A percentile compares a stretch with the other conserved stretches of the same genome.
Conservation (phyloP, 176 grass and related monocot species). For the Aechmea fasciata region DNA sequence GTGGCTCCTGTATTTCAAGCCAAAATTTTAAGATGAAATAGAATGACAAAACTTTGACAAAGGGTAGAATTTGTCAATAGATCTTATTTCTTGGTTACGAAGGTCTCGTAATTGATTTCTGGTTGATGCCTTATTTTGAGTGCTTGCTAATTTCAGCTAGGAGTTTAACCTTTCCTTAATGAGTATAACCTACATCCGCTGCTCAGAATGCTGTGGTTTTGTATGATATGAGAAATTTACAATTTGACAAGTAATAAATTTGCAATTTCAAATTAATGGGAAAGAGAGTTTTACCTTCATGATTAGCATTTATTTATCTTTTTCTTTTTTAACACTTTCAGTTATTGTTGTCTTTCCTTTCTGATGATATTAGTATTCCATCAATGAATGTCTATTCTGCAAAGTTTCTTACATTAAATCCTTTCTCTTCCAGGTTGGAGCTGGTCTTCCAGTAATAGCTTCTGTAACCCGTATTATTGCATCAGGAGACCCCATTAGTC, state of each 20-base stretch:
- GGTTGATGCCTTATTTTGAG: too few relatives aligned
- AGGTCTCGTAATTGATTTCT: too few relatives aligned
- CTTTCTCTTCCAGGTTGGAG: conserved; percentile 64
- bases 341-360: background rate
- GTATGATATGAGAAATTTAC: background rate
- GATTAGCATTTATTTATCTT: background rate
- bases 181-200: too few relatives aligned
- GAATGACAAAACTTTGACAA: too few relatives aligned
- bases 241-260: background rate
- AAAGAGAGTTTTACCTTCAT: background rate
- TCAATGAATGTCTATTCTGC: background rate
- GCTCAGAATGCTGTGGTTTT: too few relatives aligned
- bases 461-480: conserved; percentile 59
- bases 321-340: background rate
- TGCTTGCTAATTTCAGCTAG: too few relatives aligned
- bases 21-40: too few relatives aligned
- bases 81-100: too few relatives aligned
- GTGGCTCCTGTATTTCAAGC: too few relatives aligned
- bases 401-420: conserved; percentile 8
- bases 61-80: too few relatives aligned
- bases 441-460: conserved; percentile 87
- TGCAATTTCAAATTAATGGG: background rate
- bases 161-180: too few relatives aligned
- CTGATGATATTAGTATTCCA: background rate
- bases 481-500: conserved; percentile 78